These are phyloP conservation scores for Mariannaea elegans DNA, from an alignment of 2,329 filamentous ascomycete genomes.

Conservation along the genomic window DNA sequence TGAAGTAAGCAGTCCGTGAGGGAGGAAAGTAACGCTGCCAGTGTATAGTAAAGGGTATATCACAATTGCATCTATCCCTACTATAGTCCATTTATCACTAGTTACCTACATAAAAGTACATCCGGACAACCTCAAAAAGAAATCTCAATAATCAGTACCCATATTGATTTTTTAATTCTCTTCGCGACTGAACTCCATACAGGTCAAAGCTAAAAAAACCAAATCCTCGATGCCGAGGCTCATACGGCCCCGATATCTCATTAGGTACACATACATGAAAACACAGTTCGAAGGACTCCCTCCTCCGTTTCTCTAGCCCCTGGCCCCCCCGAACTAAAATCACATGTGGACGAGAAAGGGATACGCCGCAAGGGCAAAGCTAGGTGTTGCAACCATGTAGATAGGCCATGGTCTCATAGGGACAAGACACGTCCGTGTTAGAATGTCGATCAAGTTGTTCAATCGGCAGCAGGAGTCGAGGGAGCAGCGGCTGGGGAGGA, in stretches of 20 bases:
- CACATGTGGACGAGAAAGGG: conserved; percentile 33
- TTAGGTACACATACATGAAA: conserved; percentile 50
- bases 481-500: conserved; percentile 62
- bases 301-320: conserved; percentile 36
- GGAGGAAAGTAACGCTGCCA: conserved; percentile 16
- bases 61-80: conserved; percentile 17
- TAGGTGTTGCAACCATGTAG: conserved; percentile 23
- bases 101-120: background rate
- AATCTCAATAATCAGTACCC: conserved; percentile 32
- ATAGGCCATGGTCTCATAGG: conserved; percentile 25
- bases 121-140: background rate
- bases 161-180: conserved; percentile 43
- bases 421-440: conserved; percentile 25
- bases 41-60: conserved; percentile 39
- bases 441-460: conserved; percentile 28
- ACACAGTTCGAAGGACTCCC: conserved; percentile 33
- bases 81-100: conserved; percentile 19
- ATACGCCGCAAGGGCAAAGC: conserved; percentile 31
- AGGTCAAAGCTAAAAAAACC: conserved; percentile 43
- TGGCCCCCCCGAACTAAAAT: conserved; percentile 31
- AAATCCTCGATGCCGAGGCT: conserved; percentile 41
- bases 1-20: conserved; percentile 25
- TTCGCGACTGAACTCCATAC: conserved; percentile 45
- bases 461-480: conserved; percentile 57
- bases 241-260: conserved; percentile 44